Conservation (phyloP, 1,284 basidiomycete genomes). For the Ustilago lituana region DNA sequence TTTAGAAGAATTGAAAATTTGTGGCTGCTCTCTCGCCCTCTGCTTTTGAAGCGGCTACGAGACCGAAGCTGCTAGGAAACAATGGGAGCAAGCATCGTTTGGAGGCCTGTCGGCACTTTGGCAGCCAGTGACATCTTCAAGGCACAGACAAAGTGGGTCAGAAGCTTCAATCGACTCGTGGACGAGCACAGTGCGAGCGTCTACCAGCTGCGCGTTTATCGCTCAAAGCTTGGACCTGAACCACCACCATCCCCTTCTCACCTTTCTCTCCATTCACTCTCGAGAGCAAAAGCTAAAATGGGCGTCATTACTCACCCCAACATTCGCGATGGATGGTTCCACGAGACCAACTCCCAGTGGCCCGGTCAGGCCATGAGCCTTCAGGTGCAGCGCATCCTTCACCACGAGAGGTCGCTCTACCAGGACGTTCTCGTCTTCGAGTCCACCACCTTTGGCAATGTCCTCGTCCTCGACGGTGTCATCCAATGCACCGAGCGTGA, state of each 20-base stretch:
- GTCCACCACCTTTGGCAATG: conserved; percentile 74
- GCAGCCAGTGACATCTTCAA: neutral
- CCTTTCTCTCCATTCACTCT: neutral
- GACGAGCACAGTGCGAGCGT: too few species aligned
- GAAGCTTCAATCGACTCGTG: neutral
- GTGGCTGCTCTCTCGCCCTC: too few species aligned
- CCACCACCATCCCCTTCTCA: conserved; percentile 9
- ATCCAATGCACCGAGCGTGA: conserved; percentile 98
- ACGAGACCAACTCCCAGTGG: conserved; percentile 95
- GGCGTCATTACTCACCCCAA: conserved; percentile 67
- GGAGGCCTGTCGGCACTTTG: too few species aligned
- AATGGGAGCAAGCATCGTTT: too few species aligned
- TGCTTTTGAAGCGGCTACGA: too few species aligned
- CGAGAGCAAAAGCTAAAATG: conserved; percentile 25
- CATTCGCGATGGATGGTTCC: conserved; percentile 91
- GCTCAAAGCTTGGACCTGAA: neutral
- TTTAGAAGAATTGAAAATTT: conserved; percentile 46
- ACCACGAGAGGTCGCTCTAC: conserved; percentile 90
- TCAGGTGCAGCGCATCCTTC: conserved; percentile 89
- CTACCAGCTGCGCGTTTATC: too few species aligned
- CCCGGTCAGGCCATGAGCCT: conserved; percentile 73
- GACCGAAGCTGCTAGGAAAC: too few species aligned
- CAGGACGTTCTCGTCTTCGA: conserved; percentile 75
- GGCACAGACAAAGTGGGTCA: neutral
- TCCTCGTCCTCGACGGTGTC: conserved; percentile 93